Evolutionary conservation across 2,329 filamentous ascomycete species (phyloP).

Genomic region (Hortaea werneckii): DNA sequence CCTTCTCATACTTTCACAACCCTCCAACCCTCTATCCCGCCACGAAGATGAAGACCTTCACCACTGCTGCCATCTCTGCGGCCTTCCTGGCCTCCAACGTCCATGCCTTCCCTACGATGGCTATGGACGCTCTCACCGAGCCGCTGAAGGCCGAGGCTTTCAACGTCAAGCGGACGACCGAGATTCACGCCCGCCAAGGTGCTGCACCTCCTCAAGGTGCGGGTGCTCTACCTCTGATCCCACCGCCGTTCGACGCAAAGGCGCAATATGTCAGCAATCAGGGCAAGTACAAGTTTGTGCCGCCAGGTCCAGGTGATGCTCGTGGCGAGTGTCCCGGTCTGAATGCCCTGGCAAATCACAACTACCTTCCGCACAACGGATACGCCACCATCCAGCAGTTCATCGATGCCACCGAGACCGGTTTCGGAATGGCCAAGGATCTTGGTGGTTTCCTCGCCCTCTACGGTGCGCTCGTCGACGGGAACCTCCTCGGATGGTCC

Average conservation of each 20-base stretch:
- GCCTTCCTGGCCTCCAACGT: conserved; percentile 4
- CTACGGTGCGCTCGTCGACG: conserved; percentile 25
- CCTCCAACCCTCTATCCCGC: neutral
- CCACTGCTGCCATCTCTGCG: neutral
- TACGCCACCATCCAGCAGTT: conserved; percentile 26
- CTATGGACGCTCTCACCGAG: conserved; percentile 2
- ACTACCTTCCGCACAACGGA: conserved; percentile 25
- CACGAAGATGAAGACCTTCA: conserved; percentile 5
- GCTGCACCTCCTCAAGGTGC: conserved; percentile 13
- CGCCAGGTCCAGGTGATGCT: conserved; percentile 20
- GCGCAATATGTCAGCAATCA: conserved; percentile 18
- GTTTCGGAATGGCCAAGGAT: conserved; percentile 23
- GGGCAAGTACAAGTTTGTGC: conserved; percentile 10
- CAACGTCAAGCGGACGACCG: no score
- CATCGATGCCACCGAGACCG: conserved; percentile 17
- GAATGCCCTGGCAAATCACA: conserved; percentile 26
- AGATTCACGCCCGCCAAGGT: conserved; percentile 5
- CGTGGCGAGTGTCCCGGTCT: conserved; percentile 26
- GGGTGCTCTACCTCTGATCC: conserved; percentile 16
- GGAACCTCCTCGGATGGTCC: conserved; percentile 17
- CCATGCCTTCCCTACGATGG: conserved; percentile 7
- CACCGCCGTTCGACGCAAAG: conserved; percentile 23
- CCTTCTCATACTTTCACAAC: no score
- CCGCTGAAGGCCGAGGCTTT: conserved; percentile 3
- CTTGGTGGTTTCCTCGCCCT: conserved; percentile 23